Base-by-base conservation (phyloP, 768 basidiomycete species). In the Coprinellus micaceus region DNA sequence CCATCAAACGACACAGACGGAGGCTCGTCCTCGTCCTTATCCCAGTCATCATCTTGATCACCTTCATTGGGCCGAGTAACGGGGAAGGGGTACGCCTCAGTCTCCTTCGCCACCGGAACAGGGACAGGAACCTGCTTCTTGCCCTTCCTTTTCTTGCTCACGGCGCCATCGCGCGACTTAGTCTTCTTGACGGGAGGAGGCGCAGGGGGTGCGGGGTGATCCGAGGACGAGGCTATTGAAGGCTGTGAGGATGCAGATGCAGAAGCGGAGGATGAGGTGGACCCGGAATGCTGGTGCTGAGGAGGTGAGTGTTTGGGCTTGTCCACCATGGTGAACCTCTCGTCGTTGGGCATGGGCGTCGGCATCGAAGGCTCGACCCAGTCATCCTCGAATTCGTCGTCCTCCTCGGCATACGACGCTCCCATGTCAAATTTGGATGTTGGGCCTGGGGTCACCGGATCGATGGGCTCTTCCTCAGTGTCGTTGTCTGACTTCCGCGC, bases 321-420 rank as follows among this genome's bases (percentile, higher is more conserved):
- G 26, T 15, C 37, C 37, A 45, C 45, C 41, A 15, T 28, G 25
- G 19, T 58, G 30, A 43, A 50, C 21, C 36, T 54, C 22, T 56
- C 56, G 22, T 44, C 48, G 24, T 26, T 43, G 6, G 57, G 51
- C 39, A 59, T 64, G 7, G 67, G 66, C 25, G 61, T 64, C 54
- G 84, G 77, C 55, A 80, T 55, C 24, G 82, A 79, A 0, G 89
- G 84, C 49, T 88, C 87, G 9, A 89, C 79, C 89, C 89, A 91
- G 54, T 79, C 79, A 58, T 81, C 80, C 60, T 80, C 79, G 37
- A 79, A 79, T 60, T 79, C 79, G 9, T 80, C 77, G 25, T 74
- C 76, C 33, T 73, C 80, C 6, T 75, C 75, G 19, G 68, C 72
- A 25, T 69, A 43, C 40, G 33, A 33, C 6, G 13, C 40, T 5